phyloP scores from a whole-genome alignment of 768 basidiomycete species.

The Termitomyces sp. region DNA sequence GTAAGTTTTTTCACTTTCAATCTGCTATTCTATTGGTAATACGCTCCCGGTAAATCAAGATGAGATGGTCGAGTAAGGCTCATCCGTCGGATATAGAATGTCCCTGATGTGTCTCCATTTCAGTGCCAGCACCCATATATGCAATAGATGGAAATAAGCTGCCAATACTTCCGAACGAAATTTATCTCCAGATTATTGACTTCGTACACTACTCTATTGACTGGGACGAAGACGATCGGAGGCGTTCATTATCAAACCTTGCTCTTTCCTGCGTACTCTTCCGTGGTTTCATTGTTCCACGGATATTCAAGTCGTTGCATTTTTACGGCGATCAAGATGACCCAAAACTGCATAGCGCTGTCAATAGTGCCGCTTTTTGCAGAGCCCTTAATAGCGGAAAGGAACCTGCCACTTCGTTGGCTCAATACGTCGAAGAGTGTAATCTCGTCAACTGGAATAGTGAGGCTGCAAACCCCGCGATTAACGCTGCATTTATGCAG shows the following conservation, averaged over 20 bases:
- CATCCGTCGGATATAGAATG: neutral
- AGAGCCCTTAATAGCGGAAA: conserved; percentile 20
- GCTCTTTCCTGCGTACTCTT: conserved; percentile 43
- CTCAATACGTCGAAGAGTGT: conserved; percentile 25
- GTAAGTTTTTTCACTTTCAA: neutral
- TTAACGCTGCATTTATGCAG: conserved; percentile 4
- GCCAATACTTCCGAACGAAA: conserved; percentile 37
- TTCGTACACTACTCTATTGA: conserved; percentile 20
- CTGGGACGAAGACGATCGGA: conserved; percentile 14
- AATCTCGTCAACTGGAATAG: conserved; percentile 11
- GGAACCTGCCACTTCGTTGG: conserved; percentile 25
- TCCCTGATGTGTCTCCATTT: neutral
- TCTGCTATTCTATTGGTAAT: neutral
- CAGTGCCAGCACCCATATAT: neutral
- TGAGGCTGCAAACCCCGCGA: neutral
- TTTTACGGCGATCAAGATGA: conserved; percentile 12
- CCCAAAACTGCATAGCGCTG: neutral
- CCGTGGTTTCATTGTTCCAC: conserved; percentile 32
- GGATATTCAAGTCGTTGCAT: conserved; percentile 32
- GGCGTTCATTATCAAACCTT: conserved; percentile 23
- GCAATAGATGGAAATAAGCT: neutral
- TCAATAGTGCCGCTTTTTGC: conserved; percentile 20
- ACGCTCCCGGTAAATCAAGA: neutral
- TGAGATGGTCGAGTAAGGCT: conserved; percentile 7
- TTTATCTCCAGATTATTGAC: conserved; percentile 41